Evolutionary conservation across 192 early-diverging fungal genomes (phyloP).

Genomic region (Phlyctochytrium bullatum): DNA sequence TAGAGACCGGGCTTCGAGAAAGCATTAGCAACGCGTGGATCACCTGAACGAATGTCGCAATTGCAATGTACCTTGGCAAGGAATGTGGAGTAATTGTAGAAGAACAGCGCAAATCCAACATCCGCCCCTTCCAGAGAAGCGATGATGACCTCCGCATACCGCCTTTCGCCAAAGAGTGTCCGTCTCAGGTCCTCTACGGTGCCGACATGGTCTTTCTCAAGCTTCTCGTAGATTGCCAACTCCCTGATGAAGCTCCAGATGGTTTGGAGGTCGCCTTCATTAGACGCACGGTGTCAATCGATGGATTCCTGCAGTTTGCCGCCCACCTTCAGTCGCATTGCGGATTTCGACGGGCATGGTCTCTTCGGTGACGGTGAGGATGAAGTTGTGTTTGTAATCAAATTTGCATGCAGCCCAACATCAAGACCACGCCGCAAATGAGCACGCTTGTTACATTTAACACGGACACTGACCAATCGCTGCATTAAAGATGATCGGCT

Average conservation of each 20-base stretch:
- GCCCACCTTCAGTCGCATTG: too few relatives aligned
- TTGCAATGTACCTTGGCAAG: slow-evolving; percentile 18
- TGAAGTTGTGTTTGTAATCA: too few relatives aligned
- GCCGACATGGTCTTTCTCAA: slow-evolving; percentile 65
- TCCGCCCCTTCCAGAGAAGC: slow-evolving; percentile 46
- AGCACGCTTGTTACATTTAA: too few relatives aligned
- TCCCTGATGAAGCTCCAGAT: slow-evolving; percentile 70
- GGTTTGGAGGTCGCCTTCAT: slow-evolving; percentile 57
- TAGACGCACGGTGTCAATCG: too few relatives aligned
- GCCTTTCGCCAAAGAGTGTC: slow-evolving; percentile 64
- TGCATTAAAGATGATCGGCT: too few relatives aligned
- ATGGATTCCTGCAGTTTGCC: not conserved
- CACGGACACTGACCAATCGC: too few relatives aligned
- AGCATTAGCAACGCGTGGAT: not conserved
- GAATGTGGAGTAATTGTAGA: slow-evolving; percentile 81
- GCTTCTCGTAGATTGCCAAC: slow-evolving; percentile 77
- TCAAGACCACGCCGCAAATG: too few relatives aligned
- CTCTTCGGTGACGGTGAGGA: too few relatives aligned
- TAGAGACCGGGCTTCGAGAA: slow-evolving; percentile 68
- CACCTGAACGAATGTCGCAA: not conserved
- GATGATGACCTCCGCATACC: slow-evolving; percentile 69
- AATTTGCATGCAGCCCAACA: too few relatives aligned
- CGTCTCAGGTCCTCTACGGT: slow-evolving; percentile 61
- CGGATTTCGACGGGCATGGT: too few relatives aligned
- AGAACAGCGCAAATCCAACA: slow-evolving; percentile 81